phyloP scores from a whole-genome alignment of 805 yeast species.

The Ogataea degrootiae region DNA sequence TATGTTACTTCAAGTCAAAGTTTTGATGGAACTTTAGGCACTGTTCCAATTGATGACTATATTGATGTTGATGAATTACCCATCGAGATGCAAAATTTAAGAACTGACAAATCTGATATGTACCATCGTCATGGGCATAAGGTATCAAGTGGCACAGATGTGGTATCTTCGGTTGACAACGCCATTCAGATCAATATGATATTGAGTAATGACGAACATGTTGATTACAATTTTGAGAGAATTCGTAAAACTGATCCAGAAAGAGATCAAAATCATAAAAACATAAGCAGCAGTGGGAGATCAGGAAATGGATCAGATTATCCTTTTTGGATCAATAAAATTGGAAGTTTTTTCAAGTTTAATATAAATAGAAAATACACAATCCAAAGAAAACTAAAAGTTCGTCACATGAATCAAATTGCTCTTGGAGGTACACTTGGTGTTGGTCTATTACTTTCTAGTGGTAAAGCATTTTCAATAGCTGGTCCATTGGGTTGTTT shows the following conservation, averaged over 20 bases:
- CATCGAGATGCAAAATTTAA: conserved; percentile 22
- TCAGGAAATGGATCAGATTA: too few relatives aligned
- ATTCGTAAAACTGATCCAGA: conserved; percentile 13
- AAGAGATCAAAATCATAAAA: conserved; percentile 1
- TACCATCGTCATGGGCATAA: conserved; percentile 1
- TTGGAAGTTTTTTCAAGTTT: conserved; percentile 5
- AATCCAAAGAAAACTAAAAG: conserved; percentile 55
- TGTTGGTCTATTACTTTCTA: conserved; percentile 64
- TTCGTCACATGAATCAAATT: conserved; percentile 71
- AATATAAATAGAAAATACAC: conserved; percentile 20
- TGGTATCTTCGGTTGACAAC: background rate
- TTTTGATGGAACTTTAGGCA: conserved; percentile 3
- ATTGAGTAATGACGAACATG: conserved; percentile 26
- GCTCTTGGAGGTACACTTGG: conserved; percentile 78
- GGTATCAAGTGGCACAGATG: background rate
- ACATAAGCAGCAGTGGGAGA: background rate
- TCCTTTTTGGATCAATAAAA: background rate
- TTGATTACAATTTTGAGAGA: conserved; percentile 25
- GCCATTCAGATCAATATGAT: conserved; percentile 22
- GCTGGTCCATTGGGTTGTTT: conserved; percentile 78
- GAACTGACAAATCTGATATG: background rate
- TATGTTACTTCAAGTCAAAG: background rate
- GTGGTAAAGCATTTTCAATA: conserved; percentile 67
- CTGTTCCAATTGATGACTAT: conserved; percentile 29
- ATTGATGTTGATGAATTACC: conserved; percentile 24